Conservation (phyloP, 2,329 filamentous ascomycete genomes). For the Anthostomella pinea region DNA sequence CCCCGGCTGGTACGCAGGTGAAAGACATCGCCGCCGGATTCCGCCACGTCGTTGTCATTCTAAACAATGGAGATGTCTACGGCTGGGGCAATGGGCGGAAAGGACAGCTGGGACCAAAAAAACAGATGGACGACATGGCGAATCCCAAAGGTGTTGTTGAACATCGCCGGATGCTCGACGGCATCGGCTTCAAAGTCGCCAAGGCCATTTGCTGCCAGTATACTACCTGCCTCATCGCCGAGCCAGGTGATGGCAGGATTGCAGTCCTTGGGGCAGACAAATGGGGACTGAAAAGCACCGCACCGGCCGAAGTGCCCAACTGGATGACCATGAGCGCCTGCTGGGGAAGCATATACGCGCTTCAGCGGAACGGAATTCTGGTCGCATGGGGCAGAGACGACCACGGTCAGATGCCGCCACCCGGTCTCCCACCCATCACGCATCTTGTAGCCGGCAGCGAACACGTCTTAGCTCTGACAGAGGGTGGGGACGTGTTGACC, state of each 20-base stretch:
- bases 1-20: constrained; percentile 56
- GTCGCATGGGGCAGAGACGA: constrained; percentile 81
- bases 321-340: constrained; percentile 73
- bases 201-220: constrained; percentile 78
- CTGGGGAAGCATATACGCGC: constrained; percentile 78
- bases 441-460: constrained; percentile 84
- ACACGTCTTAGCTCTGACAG: constrained; percentile 73
- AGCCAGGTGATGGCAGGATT: constrained; percentile 55
- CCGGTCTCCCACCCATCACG: constrained; percentile 54
- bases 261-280: constrained; percentile 72
- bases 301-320: constrained; percentile 48
- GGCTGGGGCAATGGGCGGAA: constrained; percentile 89
- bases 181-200: constrained; percentile 58
- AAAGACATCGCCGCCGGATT: constrained; percentile 69
- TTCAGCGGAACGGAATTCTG: constrained; percentile 59
- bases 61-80: constrained; percentile 73
- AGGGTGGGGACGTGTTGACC: constrained; percentile 64
- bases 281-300: constrained; percentile 59
- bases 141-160: constrained; percentile 44
- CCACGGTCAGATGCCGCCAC: constrained; percentile 74
- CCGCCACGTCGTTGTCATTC: constrained; percentile 71
- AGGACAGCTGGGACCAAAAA: constrained; percentile 80
- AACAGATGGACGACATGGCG: constrained; percentile 23
- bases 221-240: constrained; percentile 72
- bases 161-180: constrained; percentile 59